phyloP scores from a whole-genome alignment of 257 asterid species.

The Nicotiana knightiana region DNA sequence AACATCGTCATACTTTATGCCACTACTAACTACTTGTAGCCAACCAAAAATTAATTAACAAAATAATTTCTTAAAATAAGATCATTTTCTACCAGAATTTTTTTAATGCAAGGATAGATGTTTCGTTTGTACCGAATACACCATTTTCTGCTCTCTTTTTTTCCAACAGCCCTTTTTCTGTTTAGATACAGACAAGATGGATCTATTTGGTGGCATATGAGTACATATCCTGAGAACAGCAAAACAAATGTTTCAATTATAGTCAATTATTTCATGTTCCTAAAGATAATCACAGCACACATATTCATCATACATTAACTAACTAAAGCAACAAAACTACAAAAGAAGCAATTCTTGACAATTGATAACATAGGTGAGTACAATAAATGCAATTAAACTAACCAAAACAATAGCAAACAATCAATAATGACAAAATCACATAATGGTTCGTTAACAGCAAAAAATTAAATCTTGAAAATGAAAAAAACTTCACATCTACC shows the following conservation, averaged over 20 bases:
- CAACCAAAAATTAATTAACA: not conserved
- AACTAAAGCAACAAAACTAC: not conserved
- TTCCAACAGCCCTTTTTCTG: no score
- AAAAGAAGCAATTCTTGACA: not conserved
- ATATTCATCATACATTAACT: not conserved
- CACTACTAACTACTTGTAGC: not conserved
- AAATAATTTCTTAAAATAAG: not conserved
- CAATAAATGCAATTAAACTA: not conserved
- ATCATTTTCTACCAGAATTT: no score
- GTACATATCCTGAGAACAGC: no score
- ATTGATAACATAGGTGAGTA: not conserved
- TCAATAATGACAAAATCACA: not conserved
- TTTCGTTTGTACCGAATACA: not conserved
- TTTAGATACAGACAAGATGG: no score
- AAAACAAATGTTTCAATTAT: no score
- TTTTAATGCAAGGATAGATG: no score
- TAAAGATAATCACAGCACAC: not conserved
- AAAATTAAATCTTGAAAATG: not conserved
- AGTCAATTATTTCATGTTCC: no score
- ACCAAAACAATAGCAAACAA: not conserved
- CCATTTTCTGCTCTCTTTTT: no score
- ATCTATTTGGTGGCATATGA: no score
- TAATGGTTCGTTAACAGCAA: not conserved
- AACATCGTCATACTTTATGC: not conserved
- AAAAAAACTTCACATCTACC: not conserved